Evolutionary conservation across 2,329 filamentous ascomycete species (phyloP).

Genomic region (Colletotrichum caudatum): DNA sequence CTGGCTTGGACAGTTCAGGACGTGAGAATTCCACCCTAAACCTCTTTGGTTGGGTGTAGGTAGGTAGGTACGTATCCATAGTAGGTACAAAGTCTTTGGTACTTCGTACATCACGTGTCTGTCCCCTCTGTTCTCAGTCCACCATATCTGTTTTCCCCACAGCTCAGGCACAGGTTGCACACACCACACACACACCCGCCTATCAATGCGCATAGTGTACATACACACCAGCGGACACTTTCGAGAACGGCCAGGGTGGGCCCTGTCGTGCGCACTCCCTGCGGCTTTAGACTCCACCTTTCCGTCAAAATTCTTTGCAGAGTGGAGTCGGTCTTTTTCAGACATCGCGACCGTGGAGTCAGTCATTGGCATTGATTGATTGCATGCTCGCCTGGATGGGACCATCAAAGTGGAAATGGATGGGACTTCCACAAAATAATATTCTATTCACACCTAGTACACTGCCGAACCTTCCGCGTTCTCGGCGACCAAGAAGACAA

Average conservation of each 20-base stretch:
- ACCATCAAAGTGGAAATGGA: slow-evolving; percentile 20
- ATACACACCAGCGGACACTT: not conserved
- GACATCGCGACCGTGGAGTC: slow-evolving; percentile 37
- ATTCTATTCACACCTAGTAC: not conserved
- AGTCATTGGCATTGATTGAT: not conserved
- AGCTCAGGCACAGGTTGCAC: slow-evolving; percentile 5
- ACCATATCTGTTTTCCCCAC: not conserved
- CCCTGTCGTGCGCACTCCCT: slow-evolving; percentile 13
- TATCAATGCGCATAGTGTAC: not conserved
- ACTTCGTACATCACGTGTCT: not conserved
- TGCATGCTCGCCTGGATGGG: slow-evolving; percentile 24
- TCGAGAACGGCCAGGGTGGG: slow-evolving; percentile 4
- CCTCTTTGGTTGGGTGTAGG: not conserved
- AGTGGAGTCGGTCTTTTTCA: slow-evolving; percentile 26
- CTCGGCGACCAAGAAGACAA: not conserved
- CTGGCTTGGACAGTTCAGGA: slow-evolving; percentile 17
- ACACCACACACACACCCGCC: not conserved
- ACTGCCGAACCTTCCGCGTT: not conserved
- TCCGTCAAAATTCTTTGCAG: slow-evolving; percentile 42
- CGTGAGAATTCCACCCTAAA: slow-evolving; percentile 33
- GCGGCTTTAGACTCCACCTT: slow-evolving; percentile 31
- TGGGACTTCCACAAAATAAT: slow-evolving; percentile 4
- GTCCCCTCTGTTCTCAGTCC: not conserved
- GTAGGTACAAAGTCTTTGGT: not conserved
- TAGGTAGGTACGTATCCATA: no score